Evolutionary conservation across 495 filamentous ascomycete species (phyloP).

Genomic region (Clavariopsis aquatica): DNA sequence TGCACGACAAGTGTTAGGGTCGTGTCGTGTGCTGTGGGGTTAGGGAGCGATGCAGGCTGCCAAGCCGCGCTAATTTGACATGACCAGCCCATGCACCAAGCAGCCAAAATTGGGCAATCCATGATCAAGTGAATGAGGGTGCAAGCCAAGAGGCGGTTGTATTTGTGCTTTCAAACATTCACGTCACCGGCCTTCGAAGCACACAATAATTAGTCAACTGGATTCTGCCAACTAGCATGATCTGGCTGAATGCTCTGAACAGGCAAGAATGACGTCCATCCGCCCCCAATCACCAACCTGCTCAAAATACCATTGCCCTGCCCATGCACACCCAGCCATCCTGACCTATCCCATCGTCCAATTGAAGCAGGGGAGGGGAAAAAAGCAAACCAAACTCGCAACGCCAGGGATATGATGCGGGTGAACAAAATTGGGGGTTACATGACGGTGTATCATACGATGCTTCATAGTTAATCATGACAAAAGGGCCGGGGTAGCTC

Average conservation of each 20-base stretch:
- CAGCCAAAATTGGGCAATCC: neutral
- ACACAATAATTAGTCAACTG: neutral
- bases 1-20: neutral
- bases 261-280: neutral
- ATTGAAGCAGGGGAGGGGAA: constrained; percentile 9
- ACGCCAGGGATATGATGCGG: constrained; percentile 43
- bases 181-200: neutral
- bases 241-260: neutral
- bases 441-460: constrained; percentile 63
- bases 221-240: neutral
- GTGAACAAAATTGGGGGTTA: constrained; percentile 46
- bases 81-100: neutral
- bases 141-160: too few relatives aligned
- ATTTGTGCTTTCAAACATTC: too few relatives aligned
- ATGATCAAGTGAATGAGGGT: too few relatives aligned
- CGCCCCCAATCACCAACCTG: constrained; percentile 2
- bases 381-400: constrained; percentile 32
- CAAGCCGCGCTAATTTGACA: neutral
- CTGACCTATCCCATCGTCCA: constrained; percentile 9
- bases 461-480: constrained; percentile 40
- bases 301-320: constrained; percentile 6
- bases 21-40: neutral
- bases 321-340: constrained; percentile 4
- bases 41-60: neutral
- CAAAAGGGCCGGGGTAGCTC: constrained; percentile 33